Evolutionary conservation across 1,139 yeast species (phyloP).

Genomic region (Suhomyces ambrosiae): DNA sequence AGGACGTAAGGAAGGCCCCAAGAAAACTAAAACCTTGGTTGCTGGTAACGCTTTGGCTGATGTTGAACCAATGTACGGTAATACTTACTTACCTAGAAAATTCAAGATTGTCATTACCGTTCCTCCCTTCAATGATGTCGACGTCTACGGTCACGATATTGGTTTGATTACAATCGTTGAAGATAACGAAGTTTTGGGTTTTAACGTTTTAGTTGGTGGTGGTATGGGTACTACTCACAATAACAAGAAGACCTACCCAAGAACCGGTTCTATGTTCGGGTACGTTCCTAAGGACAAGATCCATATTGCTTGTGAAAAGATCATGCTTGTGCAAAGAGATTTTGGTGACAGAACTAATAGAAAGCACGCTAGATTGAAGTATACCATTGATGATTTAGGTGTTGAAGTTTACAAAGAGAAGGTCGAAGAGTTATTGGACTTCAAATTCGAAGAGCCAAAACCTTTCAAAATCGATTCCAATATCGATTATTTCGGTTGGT

Average conservation of each 20-base stretch:
- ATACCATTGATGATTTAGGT: constrained; percentile 91
- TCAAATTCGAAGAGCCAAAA: constrained; percentile 67
- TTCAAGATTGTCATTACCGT: constrained; percentile 93
- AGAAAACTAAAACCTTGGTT: constrained; percentile 75
- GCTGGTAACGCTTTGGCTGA: constrained; percentile 87
- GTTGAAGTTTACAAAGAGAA: constrained; percentile 76
- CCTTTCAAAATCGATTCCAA: constrained; percentile 82
- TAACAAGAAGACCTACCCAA: constrained; percentile 94
- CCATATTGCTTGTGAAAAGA: constrained; percentile 81
- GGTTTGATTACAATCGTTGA: constrained; percentile 90
- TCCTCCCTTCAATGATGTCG: constrained; percentile 97
- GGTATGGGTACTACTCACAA: constrained; percentile 99
- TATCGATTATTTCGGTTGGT: constrained; percentile 93
- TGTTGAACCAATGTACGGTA: constrained; percentile 85
- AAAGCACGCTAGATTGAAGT: constrained; percentile 97
- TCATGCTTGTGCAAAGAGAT: constrained; percentile 94
- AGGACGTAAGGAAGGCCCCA: constrained; percentile 75
- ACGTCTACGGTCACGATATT: constrained; percentile 93
- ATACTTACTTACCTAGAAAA: constrained; percentile 90
- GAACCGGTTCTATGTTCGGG: constrained; percentile 89
- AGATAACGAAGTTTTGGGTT: constrained; percentile 67
- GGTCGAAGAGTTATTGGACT: constrained; percentile 84
- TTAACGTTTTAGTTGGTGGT: constrained; percentile 91
- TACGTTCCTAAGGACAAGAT: constrained; percentile 69
- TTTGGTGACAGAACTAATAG: constrained; percentile 94